Evolutionary conservation across 495 filamentous ascomycete species (phyloP).

Genomic region (Trichoderma gamsii): DNA sequence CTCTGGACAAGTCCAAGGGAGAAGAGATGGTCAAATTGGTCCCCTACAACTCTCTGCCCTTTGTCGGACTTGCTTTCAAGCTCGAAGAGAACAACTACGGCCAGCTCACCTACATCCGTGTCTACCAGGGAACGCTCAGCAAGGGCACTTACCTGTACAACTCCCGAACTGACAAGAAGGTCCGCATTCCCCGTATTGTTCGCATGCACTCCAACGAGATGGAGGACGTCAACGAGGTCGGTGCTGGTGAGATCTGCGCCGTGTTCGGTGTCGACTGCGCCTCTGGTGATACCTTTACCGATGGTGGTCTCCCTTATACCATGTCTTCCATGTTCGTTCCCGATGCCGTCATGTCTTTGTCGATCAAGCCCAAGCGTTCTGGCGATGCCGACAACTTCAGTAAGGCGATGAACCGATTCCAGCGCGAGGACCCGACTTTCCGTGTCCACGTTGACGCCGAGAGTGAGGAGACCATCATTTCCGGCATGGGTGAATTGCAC

Average conservation of each 20-base stretch:
- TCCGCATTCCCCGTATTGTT: constrained; percentile 95
- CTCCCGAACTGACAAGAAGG: constrained; percentile 86
- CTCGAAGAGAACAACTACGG: constrained; percentile 98
- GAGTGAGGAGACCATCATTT: constrained; percentile 92
- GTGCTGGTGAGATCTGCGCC: constrained; percentile 95
- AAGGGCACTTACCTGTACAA: constrained; percentile 92
- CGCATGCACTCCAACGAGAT: constrained; percentile 99
- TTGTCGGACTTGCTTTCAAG: constrained; percentile 97
- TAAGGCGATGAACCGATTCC: constrained; percentile 98
- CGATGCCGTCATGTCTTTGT: constrained; percentile 95
- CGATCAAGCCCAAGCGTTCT: constrained; percentile 91
- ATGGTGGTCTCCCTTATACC: constrained; percentile 84
- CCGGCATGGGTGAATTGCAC: constrained; percentile 97
- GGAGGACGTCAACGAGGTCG: constrained; percentile 90
- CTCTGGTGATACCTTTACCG: constrained; percentile 97
- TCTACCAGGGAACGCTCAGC: constrained; percentile 88
- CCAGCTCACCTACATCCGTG: constrained; percentile 96
- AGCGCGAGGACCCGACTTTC: constrained; percentile 98
- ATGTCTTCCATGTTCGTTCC: constrained; percentile 99
- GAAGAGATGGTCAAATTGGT: constrained; percentile 80
- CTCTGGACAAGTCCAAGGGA: constrained; percentile 71
- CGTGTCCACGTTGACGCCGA: constrained; percentile 86
- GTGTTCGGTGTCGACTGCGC: constrained; percentile 98
- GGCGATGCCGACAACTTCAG: constrained; percentile 92
- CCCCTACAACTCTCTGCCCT: constrained; percentile 85